phyloP scores from a whole-genome alignment of 257 asterid genomes.

The Jacaranda copaia region DNA sequence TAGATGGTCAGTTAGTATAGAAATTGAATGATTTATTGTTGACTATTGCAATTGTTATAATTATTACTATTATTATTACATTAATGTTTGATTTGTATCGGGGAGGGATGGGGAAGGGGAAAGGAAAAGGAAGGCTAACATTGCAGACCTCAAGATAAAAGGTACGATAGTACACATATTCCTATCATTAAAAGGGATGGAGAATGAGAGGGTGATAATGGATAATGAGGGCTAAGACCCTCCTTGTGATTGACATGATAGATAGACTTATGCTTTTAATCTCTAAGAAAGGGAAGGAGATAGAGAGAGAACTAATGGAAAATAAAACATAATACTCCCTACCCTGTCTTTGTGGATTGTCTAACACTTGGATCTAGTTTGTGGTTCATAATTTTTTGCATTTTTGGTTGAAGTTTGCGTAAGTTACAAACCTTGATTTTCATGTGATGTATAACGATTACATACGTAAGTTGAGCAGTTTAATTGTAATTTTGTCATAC shows the following conservation, averaged over 20 bases:
- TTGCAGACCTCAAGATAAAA: conserved; percentile 1
- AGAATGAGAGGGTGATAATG: neutral
- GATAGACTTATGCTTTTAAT: neutral
- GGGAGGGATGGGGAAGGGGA: neutral
- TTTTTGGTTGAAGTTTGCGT: neutral
- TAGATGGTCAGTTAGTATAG: conserved; percentile 19
- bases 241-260: neutral
- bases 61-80: neutral
- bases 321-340: neutral
- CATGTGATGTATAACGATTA: neutral
- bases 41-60: neutral
- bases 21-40: neutral
- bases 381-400: conserved; percentile 6
- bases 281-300: neutral
- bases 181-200: conserved; percentile 15
- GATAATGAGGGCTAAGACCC: neutral
- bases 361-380: neutral
- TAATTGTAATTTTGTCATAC: too few species aligned
- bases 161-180: conserved; percentile 4
- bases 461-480: neutral
- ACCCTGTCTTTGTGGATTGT: neutral
- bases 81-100: conserved; percentile 16
- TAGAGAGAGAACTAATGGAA: neutral
- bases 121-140: neutral
- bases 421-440: neutral